Conservation (phyloP, 2,329 filamentous ascomycete genomes). For the Alternaria solani region DNA sequence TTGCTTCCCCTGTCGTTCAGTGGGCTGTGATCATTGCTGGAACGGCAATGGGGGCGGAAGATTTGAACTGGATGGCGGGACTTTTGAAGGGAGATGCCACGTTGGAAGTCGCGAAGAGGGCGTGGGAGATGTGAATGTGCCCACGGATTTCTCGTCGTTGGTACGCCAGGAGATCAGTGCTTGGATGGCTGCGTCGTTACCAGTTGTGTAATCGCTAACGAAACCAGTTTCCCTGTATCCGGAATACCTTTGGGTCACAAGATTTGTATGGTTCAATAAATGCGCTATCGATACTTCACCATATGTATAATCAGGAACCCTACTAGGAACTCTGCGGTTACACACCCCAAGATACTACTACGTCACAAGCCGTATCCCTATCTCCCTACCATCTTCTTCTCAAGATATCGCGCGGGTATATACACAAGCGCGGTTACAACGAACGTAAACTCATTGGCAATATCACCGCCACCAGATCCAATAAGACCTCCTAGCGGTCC, state of each 20-base stretch:
- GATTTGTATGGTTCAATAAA: neutral
- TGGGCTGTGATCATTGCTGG: slow-evolving; percentile 33
- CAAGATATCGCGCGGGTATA: slow-evolving; percentile 38
- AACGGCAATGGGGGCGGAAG: slow-evolving; percentile 17
- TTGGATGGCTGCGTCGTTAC: neutral
- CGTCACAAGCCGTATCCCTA: slow-evolving; percentile 5
- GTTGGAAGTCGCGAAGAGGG: neutral
- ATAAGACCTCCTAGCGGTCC: slow-evolving; percentile 49
- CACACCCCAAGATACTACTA: neutral
- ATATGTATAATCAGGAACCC: too few species aligned
- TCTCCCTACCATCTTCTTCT: slow-evolving; percentile 36
- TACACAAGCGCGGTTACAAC: slow-evolving; percentile 38
- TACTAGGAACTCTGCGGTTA: neutral
- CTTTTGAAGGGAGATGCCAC: neutral
- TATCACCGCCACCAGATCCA: slow-evolving; percentile 37
- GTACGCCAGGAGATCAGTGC: neutral
- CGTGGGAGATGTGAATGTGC: neutral
- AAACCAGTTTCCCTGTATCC: neutral
- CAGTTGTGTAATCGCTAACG: neutral
- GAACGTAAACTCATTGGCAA: slow-evolving; percentile 41
- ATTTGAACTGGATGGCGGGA: neutral
- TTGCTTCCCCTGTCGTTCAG: slow-evolving; percentile 28
- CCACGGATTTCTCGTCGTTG: neutral
- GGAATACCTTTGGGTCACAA: neutral
- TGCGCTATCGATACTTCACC: neutral